Evolutionary conservation across 805 yeast genomes (phyloP).

Genomic region (Metschnikowia orientalis): DNA sequence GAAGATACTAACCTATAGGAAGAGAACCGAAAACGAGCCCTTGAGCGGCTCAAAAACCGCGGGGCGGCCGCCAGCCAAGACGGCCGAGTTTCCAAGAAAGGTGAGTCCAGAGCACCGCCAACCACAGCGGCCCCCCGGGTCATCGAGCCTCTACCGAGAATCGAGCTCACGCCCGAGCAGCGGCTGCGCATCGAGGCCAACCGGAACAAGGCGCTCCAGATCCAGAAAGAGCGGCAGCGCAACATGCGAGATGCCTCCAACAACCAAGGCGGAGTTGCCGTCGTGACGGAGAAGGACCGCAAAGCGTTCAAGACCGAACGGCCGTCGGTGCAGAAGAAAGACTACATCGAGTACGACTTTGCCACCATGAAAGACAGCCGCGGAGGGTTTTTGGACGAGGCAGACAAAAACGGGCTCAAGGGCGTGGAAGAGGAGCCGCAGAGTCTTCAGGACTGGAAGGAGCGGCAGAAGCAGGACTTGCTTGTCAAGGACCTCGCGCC

Average conservation of each 20-base stretch:
- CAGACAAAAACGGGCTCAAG: slow-evolving; percentile 12
- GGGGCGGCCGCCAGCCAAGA: background rate
- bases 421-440: slow-evolving; percentile 40
- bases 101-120: slow-evolving; percentile 4
- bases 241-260: slow-evolving; percentile 12
- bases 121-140: slow-evolving; percentile 2
- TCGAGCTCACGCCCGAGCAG: slow-evolving; percentile 47
- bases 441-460: slow-evolving; percentile 45
- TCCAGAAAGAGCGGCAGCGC: slow-evolving; percentile 29
- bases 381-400: slow-evolving; percentile 71
- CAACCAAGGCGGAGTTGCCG: slow-evolving; percentile 9
- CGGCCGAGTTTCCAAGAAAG: slow-evolving; percentile 7
- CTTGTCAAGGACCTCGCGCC: slow-evolving; percentile 56
- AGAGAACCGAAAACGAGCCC: slow-evolving; percentile 58
- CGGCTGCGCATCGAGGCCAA: slow-evolving; percentile 47
- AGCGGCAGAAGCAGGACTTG: slow-evolving; percentile 38
- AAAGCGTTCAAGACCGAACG: slow-evolving; percentile 16
- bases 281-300: slow-evolving; percentile 13
- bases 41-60: slow-evolving; percentile 46
- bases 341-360: slow-evolving; percentile 81
- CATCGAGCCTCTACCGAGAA: slow-evolving; percentile 19
- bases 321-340: slow-evolving; percentile 49
- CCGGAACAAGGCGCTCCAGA: slow-evolving; percentile 49
- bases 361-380: slow-evolving; percentile 83
- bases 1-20: slow-evolving; percentile 42